Evolutionary conservation across 148 eudicot genomes (phyloP).

Genomic region (Rhododendron ovatum): DNA sequence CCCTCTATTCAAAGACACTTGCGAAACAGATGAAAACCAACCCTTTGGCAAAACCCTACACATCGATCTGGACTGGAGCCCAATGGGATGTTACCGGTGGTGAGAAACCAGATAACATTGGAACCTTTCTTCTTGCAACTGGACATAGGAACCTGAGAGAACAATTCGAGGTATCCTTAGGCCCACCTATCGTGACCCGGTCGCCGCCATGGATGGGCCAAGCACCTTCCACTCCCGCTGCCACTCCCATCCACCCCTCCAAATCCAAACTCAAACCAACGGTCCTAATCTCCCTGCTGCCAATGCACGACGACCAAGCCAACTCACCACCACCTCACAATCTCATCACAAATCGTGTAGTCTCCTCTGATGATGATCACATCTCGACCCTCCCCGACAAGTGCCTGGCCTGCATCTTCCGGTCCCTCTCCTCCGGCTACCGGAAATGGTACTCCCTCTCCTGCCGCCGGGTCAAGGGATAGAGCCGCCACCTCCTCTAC

Average conservation of each 20-base stretch:
- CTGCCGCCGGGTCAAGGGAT: constrained; percentile 44
- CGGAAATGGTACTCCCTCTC: constrained; percentile 40
- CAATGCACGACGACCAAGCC: neutral
- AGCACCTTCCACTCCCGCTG: constrained; percentile 26
- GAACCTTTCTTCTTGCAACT: neutral
- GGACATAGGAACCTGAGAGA: neutral
- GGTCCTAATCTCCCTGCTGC: constrained; percentile 12
- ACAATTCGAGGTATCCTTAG: neutral
- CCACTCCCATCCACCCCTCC: neutral
- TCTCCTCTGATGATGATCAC: constrained; percentile 16
- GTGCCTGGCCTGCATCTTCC: constrained; percentile 39
- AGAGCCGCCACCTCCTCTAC: constrained; percentile 48
- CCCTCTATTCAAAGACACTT: too few species aligned
- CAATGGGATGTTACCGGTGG: too few species aligned
- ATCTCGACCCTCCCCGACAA: constrained; percentile 40
- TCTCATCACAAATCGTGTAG: neutral
- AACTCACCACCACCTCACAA: neutral
- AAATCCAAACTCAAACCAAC: constrained; percentile 3
- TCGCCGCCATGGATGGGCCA: constrained; percentile 46
- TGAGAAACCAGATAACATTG: neutral
- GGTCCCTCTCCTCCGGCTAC: constrained; percentile 34
- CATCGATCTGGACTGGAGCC: too few species aligned
- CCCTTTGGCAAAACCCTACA: too few species aligned
- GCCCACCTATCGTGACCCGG: neutral
- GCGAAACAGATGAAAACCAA: too few species aligned